Conservation (phyloP, 441 rosid genomes). For the Pelargonium citronellum region DNA sequence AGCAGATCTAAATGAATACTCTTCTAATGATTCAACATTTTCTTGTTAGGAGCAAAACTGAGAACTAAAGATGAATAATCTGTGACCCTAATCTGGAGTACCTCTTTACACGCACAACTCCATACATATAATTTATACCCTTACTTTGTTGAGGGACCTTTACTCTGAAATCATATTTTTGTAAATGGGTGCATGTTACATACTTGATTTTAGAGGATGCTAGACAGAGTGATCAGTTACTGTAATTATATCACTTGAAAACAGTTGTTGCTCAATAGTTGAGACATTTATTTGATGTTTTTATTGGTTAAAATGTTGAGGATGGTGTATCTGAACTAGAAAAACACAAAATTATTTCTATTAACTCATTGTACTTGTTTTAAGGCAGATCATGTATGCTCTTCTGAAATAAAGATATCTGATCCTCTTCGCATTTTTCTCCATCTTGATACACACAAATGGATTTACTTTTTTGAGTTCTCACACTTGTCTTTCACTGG, state of each 20-base stretch:
- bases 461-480: not conserved
- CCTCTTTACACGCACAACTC: not conserved
- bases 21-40: not conserved
- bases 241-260: not conserved
- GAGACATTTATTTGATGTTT: not conserved
- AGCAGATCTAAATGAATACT: no score
- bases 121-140: not conserved
- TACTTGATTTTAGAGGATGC: not conserved
- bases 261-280: not conserved
- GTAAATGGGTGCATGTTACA: not conserved
- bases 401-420: not conserved
- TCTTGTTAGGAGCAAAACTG: not conserved
- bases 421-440: not conserved
- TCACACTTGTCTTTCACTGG: constrained; percentile 4
- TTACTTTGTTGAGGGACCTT: not conserved
- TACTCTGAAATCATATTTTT: not conserved
- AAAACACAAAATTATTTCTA: not conserved
- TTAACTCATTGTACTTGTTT: not conserved
- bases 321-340: not conserved
- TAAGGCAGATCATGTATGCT: not conserved
- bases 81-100: not conserved
- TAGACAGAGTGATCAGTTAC: not conserved
- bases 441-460: not conserved
- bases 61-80: not conserved
- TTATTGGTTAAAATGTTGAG: not conserved